Percentiles rank a stretch among this genome's conserved stretches.
Evolutionary conservation across 1,139 yeast species (phyloP).

Genomic region (Blastobotrys persicus): DNA sequence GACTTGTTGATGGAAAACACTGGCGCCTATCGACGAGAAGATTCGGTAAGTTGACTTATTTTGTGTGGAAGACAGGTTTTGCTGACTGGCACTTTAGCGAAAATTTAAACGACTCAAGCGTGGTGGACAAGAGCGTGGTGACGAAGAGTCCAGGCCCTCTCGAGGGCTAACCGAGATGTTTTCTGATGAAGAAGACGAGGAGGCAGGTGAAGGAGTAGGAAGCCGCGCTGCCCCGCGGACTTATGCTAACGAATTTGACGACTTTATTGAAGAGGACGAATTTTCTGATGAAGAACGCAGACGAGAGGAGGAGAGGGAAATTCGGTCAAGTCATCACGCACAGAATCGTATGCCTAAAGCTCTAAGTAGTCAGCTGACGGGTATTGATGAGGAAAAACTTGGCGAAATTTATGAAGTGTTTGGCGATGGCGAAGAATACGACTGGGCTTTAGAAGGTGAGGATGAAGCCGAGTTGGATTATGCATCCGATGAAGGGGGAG

Average conservation of each 20-base stretch:
- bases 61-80: background rate
- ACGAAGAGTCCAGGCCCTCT: slow-evolving; percentile 30
- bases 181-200: slow-evolving; percentile 73
- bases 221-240: slow-evolving; percentile 18
- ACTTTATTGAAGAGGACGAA: slow-evolving; percentile 95
- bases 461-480: slow-evolving; percentile 38
- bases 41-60: slow-evolving; percentile 16
- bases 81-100: slow-evolving; percentile 26
- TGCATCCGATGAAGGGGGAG: slow-evolving; percentile 54
- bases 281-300: slow-evolving; percentile 87
- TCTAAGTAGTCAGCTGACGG: slow-evolving; percentile 61
- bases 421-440: slow-evolving; percentile 97
- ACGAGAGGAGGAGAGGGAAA: slow-evolving; percentile 31
- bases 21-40: slow-evolving; percentile 52
- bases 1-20: slow-evolving; percentile 88
- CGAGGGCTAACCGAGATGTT: slow-evolving; percentile 72
- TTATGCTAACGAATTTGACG: slow-evolving; percentile 80
- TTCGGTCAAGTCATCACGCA: slow-evolving; percentile 30
- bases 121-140: slow-evolving; percentile 30
- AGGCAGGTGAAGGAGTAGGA: slow-evolving; percentile 36
- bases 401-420: slow-evolving; percentile 92
- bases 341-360: slow-evolving; percentile 28
- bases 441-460: slow-evolving; percentile 84
- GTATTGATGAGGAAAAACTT: slow-evolving; percentile 86
- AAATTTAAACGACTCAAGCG: slow-evolving; percentile 81